phyloP scores from a whole-genome alignment of 768 basidiomycete species.

The Rhodotorula diobovata region DNA sequence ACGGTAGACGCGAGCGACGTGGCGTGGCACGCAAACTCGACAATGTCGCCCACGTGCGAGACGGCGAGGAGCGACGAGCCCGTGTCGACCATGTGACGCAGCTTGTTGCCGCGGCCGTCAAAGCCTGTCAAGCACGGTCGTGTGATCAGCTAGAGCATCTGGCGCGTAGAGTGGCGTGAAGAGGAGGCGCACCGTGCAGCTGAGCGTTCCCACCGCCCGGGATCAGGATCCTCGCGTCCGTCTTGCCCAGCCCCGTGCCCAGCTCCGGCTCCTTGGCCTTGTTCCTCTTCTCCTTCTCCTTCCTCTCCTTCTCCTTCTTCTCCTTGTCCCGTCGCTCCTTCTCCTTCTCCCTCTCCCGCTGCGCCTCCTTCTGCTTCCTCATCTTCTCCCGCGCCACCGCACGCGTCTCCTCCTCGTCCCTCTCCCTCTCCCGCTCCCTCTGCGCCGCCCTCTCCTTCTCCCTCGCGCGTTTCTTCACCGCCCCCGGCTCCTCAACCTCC shows the following conservation, averaged over 20 bases:
- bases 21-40: constrained; percentile 14
- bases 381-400: neutral
- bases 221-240: constrained; percentile 19
- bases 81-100: constrained; percentile 28
- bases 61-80: constrained; percentile 17
- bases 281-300: neutral
- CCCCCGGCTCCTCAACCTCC: neutral
- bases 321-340: neutral
- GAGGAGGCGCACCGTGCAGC: constrained; percentile 11
- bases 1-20: neutral
- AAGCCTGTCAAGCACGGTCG: constrained; percentile 8
- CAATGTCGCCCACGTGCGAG: constrained; percentile 29
- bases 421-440: neutral
- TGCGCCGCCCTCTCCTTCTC: neutral
- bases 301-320: neutral
- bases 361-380: neutral
- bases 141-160: too few relatives aligned
- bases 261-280: neutral
- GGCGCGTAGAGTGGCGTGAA: too few relatives aligned
- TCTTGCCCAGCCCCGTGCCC: constrained; percentile 3
- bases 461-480: neutral
- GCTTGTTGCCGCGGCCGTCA: constrained; percentile 31
- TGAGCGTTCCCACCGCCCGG: neutral
- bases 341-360: neutral
- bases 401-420: neutral